Percentiles rank a stretch among this genome's conserved stretches.
Evolutionary conservation across 2,329 filamentous ascomycete species (phyloP).

Genomic region (Periglandula ipomoeae): DNA sequence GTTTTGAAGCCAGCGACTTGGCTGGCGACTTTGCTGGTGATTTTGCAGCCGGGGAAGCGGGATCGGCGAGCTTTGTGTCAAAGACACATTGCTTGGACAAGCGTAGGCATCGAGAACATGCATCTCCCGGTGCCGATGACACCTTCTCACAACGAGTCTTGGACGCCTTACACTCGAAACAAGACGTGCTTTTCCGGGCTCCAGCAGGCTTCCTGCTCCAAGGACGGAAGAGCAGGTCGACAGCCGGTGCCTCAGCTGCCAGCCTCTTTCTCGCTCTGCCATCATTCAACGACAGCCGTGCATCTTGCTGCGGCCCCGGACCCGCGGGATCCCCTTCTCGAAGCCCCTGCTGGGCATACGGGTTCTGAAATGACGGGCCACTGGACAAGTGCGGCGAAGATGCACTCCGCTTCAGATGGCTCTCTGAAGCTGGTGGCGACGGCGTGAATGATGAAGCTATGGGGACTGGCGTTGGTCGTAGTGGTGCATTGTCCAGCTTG

Average conservation of each 20-base stretch:
- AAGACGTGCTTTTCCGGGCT: constrained; percentile 1
- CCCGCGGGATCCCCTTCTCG: not conserved
- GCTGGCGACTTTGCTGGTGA: not conserved
- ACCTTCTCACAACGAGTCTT: constrained; percentile 7
- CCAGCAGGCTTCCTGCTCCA: constrained; percentile 4
- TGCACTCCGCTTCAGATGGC: not conserved
- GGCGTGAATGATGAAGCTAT: constrained; percentile 1
- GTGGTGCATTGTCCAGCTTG: constrained; percentile 5
- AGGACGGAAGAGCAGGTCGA: not conserved
- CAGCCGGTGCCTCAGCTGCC: not conserved
- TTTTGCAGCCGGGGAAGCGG: not conserved
- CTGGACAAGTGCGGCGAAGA: not conserved
- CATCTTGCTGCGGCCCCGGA: not conserved
- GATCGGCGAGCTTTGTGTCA: not conserved
- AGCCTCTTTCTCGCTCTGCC: constrained; percentile 1
- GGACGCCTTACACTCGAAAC: constrained; percentile 4
- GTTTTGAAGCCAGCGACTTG: not conserved
- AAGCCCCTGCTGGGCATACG: not conserved
- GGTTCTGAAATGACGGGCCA: not conserved
- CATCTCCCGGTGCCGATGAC: not conserved
- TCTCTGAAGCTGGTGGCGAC: not conserved
- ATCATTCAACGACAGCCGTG: not conserved
- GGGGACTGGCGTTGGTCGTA: not conserved
- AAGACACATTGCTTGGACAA: constrained; percentile 6
- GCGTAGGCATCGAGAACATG: constrained; percentile 2